Evolutionary conservation across 2,329 filamentous ascomycete genomes (phyloP).

Genomic region (Polychaeton citri): DNA sequence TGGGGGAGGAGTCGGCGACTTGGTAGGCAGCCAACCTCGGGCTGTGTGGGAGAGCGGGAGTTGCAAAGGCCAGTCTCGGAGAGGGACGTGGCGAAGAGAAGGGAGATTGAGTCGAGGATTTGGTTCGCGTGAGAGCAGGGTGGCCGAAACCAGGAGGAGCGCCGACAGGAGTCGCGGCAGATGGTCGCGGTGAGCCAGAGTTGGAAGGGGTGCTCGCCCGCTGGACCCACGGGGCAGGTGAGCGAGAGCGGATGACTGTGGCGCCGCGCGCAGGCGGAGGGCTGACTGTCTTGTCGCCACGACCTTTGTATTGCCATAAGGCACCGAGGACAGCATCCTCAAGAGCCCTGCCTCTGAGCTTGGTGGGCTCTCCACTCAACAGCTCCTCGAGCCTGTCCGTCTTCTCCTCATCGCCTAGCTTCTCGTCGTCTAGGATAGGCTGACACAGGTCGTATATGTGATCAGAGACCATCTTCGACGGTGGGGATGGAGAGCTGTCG

Average conservation of each 20-base stretch:
- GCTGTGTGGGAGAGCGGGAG: conserved; percentile 83
- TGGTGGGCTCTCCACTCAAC: conserved; percentile 60
- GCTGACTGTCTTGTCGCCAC: conserved; percentile 48
- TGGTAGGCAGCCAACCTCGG: conserved; percentile 91
- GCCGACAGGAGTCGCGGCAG: conserved; percentile 65
- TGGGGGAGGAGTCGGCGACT: conserved; percentile 72
- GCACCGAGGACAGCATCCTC: conserved; percentile 87
- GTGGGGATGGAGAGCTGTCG: background rate
- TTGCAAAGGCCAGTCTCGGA: conserved; percentile 77
- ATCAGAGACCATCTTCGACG: conserved; percentile 69
- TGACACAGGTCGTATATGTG: conserved; percentile 84
- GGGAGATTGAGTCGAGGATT: conserved; percentile 67
- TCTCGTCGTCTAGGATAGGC: conserved; percentile 69
- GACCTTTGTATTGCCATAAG: conserved; percentile 69
- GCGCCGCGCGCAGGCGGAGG: conserved; percentile 69
- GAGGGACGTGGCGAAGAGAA: conserved; percentile 91
- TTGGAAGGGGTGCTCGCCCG: conserved; percentile 67
- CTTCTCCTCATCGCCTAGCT: conserved; percentile 87
- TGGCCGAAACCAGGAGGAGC: conserved; percentile 70
- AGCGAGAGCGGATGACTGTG: conserved; percentile 77
- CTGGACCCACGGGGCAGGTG: conserved; percentile 78
- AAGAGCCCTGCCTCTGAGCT: conserved; percentile 58
- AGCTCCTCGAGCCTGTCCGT: conserved; percentile 82
- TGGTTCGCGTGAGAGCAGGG: conserved; percentile 61
- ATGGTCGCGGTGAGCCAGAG: conserved; percentile 65